A percentile compares a stretch with the other conserved stretches of the same genome.
Evolutionary conservation across 495 filamentous ascomycete species (phyloP).

Genomic region (Daldinia decipiens): DNA sequence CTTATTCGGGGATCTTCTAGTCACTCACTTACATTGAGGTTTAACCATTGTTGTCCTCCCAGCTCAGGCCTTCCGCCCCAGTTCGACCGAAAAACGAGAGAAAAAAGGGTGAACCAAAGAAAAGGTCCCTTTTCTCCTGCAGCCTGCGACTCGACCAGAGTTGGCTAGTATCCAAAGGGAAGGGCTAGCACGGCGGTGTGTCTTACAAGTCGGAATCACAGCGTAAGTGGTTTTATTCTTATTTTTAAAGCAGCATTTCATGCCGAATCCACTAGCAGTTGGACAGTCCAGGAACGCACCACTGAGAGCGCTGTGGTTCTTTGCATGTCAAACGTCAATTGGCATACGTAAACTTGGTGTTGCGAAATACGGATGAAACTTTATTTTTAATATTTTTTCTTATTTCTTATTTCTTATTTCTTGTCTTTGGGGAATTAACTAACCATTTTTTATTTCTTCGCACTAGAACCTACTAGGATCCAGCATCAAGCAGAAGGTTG

Average conservation of each 20-base stretch:
- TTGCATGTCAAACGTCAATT: slow-evolving; percentile 7
- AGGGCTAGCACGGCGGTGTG: slow-evolving; percentile 17
- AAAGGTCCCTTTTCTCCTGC: slow-evolving; percentile 12
- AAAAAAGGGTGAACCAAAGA: slow-evolving; percentile 16
- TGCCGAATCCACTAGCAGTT: not conserved
- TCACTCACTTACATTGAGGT: slow-evolving; percentile 9
- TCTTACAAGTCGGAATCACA: slow-evolving; percentile 22
- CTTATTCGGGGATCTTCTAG: slow-evolving; percentile 21
- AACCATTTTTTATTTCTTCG: slow-evolving; percentile 26
- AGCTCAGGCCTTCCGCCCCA: slow-evolving; percentile 1
- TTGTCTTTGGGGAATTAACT: slow-evolving; percentile 18
- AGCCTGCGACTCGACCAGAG: slow-evolving; percentile 15
- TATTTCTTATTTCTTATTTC: not conserved
- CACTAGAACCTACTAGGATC: slow-evolving; percentile 39
- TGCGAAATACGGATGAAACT: slow-evolving; percentile 2
- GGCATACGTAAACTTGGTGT: not conserved
- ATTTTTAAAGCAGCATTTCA: not conserved
- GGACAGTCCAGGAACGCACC: slow-evolving; percentile 2
- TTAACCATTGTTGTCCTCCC: not conserved
- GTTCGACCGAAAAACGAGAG: slow-evolving; percentile 9
- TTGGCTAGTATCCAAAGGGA: slow-evolving; percentile 12
- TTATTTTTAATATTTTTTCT: slow-evolving; percentile 5
- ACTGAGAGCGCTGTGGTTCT: not conserved
- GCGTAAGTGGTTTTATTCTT: slow-evolving; percentile 23
- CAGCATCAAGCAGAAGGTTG: slow-evolving; percentile 34